Conservation (phyloP, 2,329 filamentous ascomycete species). For the Aspergillus neotritici region DNA sequence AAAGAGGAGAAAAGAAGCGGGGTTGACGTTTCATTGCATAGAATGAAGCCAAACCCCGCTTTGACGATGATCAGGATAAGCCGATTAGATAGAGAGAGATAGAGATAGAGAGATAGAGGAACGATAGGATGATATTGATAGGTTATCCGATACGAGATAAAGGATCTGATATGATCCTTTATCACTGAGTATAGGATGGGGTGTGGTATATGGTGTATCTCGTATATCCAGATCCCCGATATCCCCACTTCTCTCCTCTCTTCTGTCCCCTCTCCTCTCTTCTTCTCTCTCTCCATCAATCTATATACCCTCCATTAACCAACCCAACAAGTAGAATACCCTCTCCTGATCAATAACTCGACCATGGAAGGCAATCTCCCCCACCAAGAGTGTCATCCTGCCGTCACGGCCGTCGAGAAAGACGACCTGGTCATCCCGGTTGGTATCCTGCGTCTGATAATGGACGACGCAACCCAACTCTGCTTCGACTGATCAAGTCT, state of each 20-base stretch:
- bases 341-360: too few species aligned
- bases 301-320: too few species aligned
- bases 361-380: constrained; percentile 16
- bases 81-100: background rate
- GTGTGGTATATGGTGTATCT: background rate
- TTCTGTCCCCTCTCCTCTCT: background rate
- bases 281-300: background rate
- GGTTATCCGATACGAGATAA: background rate
- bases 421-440: constrained; percentile 43
- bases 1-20: background rate
- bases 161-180: constrained; percentile 2
- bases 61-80: constrained; percentile 3
- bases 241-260: background rate
- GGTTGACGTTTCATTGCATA: constrained; percentile 1
- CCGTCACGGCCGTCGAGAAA: constrained; percentile 35
- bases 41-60: too few species aligned
- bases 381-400: constrained; percentile 17
- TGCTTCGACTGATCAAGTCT: too few species aligned
- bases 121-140: too few species aligned
- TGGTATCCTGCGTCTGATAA: constrained; percentile 7
- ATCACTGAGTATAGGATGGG: background rate
- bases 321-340: too few species aligned
- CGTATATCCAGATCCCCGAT: background rate
- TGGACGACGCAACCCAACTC: background rate
- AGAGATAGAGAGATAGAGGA: too few species aligned